Conservation (phyloP, 352 stramenopile species). For the Blastocystis sp. region DNA sequence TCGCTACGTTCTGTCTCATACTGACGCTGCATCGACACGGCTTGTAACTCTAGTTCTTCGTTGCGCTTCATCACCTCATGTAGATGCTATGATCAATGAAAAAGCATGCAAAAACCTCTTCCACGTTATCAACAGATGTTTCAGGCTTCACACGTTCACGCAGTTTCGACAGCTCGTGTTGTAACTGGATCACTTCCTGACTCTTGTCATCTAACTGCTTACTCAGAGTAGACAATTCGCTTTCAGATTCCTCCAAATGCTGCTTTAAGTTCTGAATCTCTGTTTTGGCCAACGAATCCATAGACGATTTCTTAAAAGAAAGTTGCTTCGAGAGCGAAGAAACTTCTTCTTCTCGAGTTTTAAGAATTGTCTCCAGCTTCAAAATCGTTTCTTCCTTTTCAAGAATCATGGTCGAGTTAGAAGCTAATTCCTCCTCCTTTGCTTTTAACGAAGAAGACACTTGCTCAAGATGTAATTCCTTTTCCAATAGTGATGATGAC, state of each 20-base stretch:
- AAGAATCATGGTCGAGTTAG: neutral
- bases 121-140: neutral
- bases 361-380: neutral
- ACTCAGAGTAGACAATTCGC: neutral
- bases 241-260: neutral
- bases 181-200: neutral
- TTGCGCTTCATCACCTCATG: slow-evolving; percentile 5
- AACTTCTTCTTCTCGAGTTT: neutral
- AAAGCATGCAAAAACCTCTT: neutral
- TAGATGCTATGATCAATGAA: neutral
- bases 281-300: neutral
- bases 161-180: neutral
- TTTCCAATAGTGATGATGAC: neutral
- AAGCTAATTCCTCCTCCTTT: neutral
- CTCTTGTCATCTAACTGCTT: neutral
- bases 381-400: neutral
- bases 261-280: slow-evolving; percentile 25
- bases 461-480: neutral
- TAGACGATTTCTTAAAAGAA: neutral
- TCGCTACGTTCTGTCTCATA: neutral
- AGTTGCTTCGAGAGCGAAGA: neutral
- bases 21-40: neutral
- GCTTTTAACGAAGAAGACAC: neutral
- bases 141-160: neutral
- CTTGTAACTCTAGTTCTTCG: slow-evolving; percentile 8